Base-by-base conservation (phyloP, 2,329 filamentous ascomycete species). In the Hypoxylon sp. region DNA sequence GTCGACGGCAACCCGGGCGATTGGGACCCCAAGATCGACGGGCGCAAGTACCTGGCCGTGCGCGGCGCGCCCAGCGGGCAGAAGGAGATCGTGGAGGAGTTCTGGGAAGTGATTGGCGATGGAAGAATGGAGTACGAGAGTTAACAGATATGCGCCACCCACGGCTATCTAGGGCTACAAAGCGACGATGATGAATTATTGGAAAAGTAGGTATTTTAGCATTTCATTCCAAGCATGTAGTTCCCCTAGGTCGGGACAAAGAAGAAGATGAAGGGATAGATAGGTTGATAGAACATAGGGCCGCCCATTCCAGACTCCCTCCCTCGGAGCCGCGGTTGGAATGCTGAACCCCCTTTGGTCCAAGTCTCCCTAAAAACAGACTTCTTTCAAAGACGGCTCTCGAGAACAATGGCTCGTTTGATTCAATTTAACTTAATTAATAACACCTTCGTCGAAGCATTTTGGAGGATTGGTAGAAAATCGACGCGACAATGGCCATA, bases 1-100 rank as follows among this genome's bases (percentile, higher is more conserved):
- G 90, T 85, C 6, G 85, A 90, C 74, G 91, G 88, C 3, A 93
- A 94, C 75, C 88, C 90, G 0, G 91, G 91, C 0, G 85, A 86
- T 58, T 94, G 91, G 91, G 78, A 86, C n/a, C 81, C 84, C 1
- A 79, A 79, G 55, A 75, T 91, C 55, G 88, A 91, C 71, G 81
- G 80, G 61, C 80, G 89, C 54, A 82, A 85, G 65, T 91, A 90
- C 73, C 79, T 91, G 44, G 89, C 88, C 4, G 83, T 91, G 28
- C 80, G 89, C 42, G 87, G 84, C 0, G 87, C 88, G 26, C 83
- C 84, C 16, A 78, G 77, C 44, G 88, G 87, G 1, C 88, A 90
- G 78, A 83, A 81, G 77, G 85, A 86, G 76, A 79, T 91, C 50
- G 82, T 90, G 2, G 81, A 90, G 73, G 87, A 90, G 80, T 85